Conservation (phyloP, 495 filamentous ascomycete genomes). For the Aspergillus conjunctus region DNA sequence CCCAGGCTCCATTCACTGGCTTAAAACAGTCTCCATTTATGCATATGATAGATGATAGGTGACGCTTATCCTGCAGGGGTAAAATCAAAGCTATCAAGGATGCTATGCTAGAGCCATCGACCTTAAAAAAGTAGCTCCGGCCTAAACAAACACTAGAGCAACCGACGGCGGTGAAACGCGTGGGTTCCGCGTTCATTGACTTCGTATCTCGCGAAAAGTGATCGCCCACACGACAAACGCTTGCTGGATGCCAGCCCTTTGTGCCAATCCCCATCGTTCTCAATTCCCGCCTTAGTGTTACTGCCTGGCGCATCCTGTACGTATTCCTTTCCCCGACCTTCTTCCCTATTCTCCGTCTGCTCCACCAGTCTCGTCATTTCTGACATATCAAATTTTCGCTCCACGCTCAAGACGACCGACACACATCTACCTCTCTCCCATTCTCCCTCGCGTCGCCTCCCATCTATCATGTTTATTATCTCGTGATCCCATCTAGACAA, state of each 20-base stretch:
- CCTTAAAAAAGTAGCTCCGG: too few species aligned
- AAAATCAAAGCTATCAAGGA: too few species aligned
- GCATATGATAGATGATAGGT: too few species aligned
- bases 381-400: slow-evolving; percentile 7
- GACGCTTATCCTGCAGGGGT: too few species aligned
- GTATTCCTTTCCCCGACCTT: background rate
- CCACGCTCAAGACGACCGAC: background rate
- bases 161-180: slow-evolving; percentile 16
- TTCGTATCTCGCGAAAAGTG: background rate
- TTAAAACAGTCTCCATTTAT: too few species aligned
- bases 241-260: background rate
- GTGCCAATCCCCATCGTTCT: slow-evolving; percentile 1
- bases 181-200: slow-evolving; percentile 1
- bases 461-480: background rate
- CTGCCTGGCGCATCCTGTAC: background rate
- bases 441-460: background rate
- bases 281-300: background rate
- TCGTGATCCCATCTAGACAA: background rate
- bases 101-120: too few species aligned
- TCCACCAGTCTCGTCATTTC: slow-evolving; percentile 2
- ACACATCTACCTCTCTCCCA: background rate
- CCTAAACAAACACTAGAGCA: background rate
- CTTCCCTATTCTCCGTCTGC: background rate
- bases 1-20: too few species aligned
- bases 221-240: too few species aligned